A percentile compares a stretch with the other conserved stretches of the same genome.
Evolutionary conservation across 495 filamentous ascomycete species (phyloP).

Genomic region (Haplographium delicatum): DNA sequence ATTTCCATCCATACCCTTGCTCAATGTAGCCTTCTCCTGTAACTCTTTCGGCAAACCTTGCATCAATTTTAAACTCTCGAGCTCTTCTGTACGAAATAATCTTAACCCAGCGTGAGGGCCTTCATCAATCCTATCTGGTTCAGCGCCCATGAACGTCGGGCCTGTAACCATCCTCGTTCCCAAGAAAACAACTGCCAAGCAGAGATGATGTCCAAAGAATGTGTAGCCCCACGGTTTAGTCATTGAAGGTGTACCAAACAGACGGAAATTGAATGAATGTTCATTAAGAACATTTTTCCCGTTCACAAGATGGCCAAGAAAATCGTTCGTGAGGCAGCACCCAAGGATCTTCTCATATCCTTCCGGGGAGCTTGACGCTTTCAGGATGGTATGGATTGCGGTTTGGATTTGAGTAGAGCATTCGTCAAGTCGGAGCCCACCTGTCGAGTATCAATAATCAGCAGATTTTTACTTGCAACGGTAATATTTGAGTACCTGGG

Average conservation of each 20-base stretch:
- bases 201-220: constrained; percentile 75
- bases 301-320: constrained; percentile 63
- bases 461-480: not conserved
- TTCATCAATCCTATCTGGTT: constrained; percentile 66
- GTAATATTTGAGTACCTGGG: constrained; percentile 13
- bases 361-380: constrained; percentile 54
- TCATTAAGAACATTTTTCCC: constrained; percentile 62
- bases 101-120: constrained; percentile 55
- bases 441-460: constrained; percentile 1
- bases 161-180: constrained; percentile 54
- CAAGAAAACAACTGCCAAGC: constrained; percentile 60
- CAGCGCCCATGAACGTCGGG: constrained; percentile 72
- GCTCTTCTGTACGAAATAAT: constrained; percentile 62
- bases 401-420: constrained; percentile 13
- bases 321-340: constrained; percentile 74
- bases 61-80: constrained; percentile 60
- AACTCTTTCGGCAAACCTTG: constrained; percentile 47
- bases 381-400: constrained; percentile 20
- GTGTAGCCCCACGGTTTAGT: constrained; percentile 61
- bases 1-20: constrained; percentile 50
- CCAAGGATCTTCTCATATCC: constrained; percentile 65
- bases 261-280: constrained; percentile 65
- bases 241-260: constrained; percentile 41
- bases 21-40: constrained; percentile 50
- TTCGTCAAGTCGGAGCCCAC: constrained; percentile 26